These are phyloP conservation scores for Rhypophila decipiens DNA, from an alignment of 495 filamentous ascomycete species.

Conservation along the genomic window DNA sequence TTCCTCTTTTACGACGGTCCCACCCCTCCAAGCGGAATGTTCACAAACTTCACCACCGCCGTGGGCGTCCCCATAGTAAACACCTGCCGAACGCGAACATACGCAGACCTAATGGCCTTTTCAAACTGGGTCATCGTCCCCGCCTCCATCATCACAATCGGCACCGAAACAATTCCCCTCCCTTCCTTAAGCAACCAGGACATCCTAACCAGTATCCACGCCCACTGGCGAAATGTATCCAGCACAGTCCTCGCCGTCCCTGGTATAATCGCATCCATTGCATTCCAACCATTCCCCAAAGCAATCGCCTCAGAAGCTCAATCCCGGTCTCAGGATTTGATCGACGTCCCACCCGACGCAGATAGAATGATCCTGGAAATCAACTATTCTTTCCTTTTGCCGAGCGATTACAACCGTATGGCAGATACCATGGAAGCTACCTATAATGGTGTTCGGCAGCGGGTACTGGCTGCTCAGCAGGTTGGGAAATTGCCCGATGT, in stretches of 20 bases:
- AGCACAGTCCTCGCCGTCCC: constrained; percentile 37
- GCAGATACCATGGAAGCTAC: constrained; percentile 43
- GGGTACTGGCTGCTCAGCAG: constrained; percentile 26
- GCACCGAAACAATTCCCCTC: constrained; percentile 52
- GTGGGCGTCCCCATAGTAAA: constrained; percentile 43
- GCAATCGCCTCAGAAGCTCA: constrained; percentile 41
- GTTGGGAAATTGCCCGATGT: constrained; percentile 35
- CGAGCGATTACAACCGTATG: constrained; percentile 39
- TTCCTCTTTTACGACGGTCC: constrained; percentile 61
- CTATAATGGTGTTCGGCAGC: constrained; percentile 35
- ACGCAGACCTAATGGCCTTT: constrained; percentile 41
- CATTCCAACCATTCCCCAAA: constrained; percentile 52
- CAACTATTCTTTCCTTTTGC: constrained; percentile 45
- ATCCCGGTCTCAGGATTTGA: constrained; percentile 45
- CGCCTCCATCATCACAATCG: constrained; percentile 47
- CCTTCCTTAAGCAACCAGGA: constrained; percentile 34
- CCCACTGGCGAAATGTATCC: constrained; percentile 45
- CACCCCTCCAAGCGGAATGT: constrained; percentile 45
- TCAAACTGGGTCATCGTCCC: constrained; percentile 34
- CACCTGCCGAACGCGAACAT: constrained; percentile 45
- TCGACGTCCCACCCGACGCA: constrained; percentile 43
- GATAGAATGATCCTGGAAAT: constrained; percentile 54
- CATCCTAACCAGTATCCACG: constrained; percentile 40
- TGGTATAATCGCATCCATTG: constrained; percentile 45
- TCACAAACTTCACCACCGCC: constrained; percentile 49